Conservation (phyloP, 2,329 filamentous ascomycete species). For the Proliferodiscus dingleyae region DNA sequence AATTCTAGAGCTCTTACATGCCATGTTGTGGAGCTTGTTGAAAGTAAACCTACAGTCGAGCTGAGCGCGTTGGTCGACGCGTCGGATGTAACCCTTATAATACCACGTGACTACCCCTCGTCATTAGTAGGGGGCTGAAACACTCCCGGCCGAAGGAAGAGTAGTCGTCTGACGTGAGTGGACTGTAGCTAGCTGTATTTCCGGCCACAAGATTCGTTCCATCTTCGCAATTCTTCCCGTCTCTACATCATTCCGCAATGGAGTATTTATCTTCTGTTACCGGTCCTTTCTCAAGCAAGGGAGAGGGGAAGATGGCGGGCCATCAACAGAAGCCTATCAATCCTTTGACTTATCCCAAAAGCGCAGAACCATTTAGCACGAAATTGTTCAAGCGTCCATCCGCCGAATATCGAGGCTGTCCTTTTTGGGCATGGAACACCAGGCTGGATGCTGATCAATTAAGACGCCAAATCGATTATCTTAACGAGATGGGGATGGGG, state of each 20-base stretch:
- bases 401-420: slow-evolving; percentile 31
- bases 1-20: slow-evolving; percentile 10
- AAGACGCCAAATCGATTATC: slow-evolving; percentile 30
- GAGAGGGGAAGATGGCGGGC: slow-evolving; percentile 4
- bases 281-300: background rate
- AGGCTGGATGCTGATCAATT: slow-evolving; percentile 28
- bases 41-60: background rate
- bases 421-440: slow-evolving; percentile 31
- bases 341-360: slow-evolving; percentile 30
- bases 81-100: too few relatives aligned
- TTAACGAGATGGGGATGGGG: slow-evolving; percentile 31
- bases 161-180: too few relatives aligned
- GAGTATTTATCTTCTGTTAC: slow-evolving; percentile 13
- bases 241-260: slow-evolving; percentile 9
- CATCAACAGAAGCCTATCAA: slow-evolving; percentile 15
- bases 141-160: too few relatives aligned
- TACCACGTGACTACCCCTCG: too few relatives aligned
- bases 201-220: too few relatives aligned
- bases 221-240: too few relatives aligned
- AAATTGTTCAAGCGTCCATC: slow-evolving; percentile 29
- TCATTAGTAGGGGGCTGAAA: too few relatives aligned
- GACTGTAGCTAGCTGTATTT: too few relatives aligned
- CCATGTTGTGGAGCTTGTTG: slow-evolving; percentile 10
- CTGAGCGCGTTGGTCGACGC: background rate
- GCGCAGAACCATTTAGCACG: slow-evolving; percentile 20